phyloP scores from a whole-genome alignment of 352 stramenopile genomes.

The Phytophthora megakarya region DNA sequence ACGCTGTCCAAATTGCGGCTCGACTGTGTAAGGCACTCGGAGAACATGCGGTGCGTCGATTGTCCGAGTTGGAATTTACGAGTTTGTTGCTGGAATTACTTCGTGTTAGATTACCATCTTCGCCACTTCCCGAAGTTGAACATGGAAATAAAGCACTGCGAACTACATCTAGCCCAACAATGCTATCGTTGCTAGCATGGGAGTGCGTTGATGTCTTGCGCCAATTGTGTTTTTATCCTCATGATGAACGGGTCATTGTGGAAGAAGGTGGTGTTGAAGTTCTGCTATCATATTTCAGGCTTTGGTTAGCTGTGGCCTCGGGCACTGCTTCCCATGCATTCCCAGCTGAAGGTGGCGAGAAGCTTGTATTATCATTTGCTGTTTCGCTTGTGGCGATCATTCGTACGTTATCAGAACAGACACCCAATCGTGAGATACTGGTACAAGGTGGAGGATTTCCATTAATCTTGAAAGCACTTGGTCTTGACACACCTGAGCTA shows the following conservation, averaged over 20 bases:
- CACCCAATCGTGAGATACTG: constrained; percentile 32
- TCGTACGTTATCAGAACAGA: constrained; percentile 24
- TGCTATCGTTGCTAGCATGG: constrained; percentile 24
- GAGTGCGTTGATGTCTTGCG: constrained; percentile 54
- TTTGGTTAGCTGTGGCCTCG: constrained; percentile 35
- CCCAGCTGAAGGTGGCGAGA: constrained; percentile 18
- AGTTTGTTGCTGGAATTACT: constrained; percentile 46
- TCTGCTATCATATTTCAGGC: constrained; percentile 40
- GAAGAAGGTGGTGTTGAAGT: constrained; percentile 51
- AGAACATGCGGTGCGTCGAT: constrained; percentile 37
- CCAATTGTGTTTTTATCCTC: constrained; percentile 32
- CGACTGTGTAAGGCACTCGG: constrained; percentile 39
- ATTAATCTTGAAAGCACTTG: constrained; percentile 41
- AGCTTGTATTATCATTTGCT: constrained; percentile 19
- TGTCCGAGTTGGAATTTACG: constrained; percentile 53
- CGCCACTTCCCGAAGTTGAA: constrained; percentile 1
- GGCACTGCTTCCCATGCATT: constrained; percentile 15
- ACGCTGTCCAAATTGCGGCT: constrained; percentile 30
- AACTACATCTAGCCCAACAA: background rate
- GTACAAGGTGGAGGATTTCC: constrained; percentile 45
- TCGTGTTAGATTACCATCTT: constrained; percentile 22
- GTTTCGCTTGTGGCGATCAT: constrained; percentile 28
- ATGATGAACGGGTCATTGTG: constrained; percentile 51
- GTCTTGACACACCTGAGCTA: constrained; percentile 14
- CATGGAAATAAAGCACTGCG: background rate